Base-by-base conservation (phyloP, 192 early-diverging fungal genomes). In the Entomortierella beljakovae region DNA sequence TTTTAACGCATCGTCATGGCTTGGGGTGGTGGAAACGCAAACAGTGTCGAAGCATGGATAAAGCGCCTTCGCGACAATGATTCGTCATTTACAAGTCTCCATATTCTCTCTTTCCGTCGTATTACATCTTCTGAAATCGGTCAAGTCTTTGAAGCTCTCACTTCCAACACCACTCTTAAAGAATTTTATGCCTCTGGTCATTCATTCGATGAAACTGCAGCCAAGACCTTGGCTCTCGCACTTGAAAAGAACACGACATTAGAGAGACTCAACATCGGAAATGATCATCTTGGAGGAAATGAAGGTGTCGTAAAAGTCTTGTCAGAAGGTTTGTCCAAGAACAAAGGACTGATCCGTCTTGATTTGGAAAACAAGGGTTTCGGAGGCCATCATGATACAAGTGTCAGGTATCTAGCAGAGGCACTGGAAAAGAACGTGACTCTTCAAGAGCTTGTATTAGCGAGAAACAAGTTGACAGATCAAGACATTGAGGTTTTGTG, bases 301-400 rank as follows among this genome's bases (percentile, higher is more conserved):
- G 40, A 43, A 8, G 54, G 26, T 0, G 61, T 84, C 1, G 68
- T 87, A 23, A 34, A 61, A 23, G 26, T 80, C 3, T 50, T 88
- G 8, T 75, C 76, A 22, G 84, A 80, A 18, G 85, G 83, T 6
- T 34, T 88, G 34, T 82, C 84, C 11, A 64, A 62, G 29, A 88
- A 87, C 35, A 62, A 76, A 54, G 84, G 84, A 0, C 18, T 87
- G 40, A 40, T 63, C 13, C 80, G 81, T 8, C 25, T 88, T 1
- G 85, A 88, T 79, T 62, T 88, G 33, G 87, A 88, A 35, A 87
- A 88, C 51, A 88, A 88, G 55, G 83, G 86, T 0, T 50, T 88
- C 25, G 72, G 62, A 9, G 56, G 68, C 0, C 60, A 38, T 29
- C 40, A 80, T 15, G 54, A 48, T 1, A 57, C 43, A 0, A 72